Percentiles rank a stretch among this genome's conserved stretches.
phyloP scores from a whole-genome alignment of 1,139 yeast genomes.

The Diutina siamensis region DNA sequence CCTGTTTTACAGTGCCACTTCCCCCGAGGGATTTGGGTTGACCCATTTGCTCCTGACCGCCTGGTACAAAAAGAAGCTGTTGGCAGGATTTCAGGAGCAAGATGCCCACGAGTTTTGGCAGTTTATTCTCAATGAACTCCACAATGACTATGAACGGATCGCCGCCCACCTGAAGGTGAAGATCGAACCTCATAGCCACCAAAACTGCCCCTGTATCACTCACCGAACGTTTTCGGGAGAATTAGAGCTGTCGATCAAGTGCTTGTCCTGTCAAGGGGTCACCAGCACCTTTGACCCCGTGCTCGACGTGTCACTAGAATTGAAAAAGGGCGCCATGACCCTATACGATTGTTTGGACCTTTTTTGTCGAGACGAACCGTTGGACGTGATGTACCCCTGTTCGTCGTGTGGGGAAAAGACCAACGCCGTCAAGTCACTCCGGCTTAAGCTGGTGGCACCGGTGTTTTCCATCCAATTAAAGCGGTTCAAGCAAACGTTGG shows the following conservation, averaged over 20 bases:
- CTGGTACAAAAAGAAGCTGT: conserved; percentile 70
- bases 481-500: conserved; percentile 68
- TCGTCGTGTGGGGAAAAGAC: conserved; percentile 48
- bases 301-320: conserved; percentile 78
- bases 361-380: conserved; percentile 65
- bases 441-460: conserved; percentile 58
- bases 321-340: conserved; percentile 26
- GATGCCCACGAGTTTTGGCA: conserved; percentile 98
- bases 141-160: conserved; percentile 35
- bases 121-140: conserved; percentile 75
- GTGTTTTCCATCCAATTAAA: conserved; percentile 78
- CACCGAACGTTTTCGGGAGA: conserved; percentile 74
- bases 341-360: conserved; percentile 59
- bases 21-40: conserved; percentile 61
- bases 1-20: conserved; percentile 44
- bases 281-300: conserved; percentile 78
- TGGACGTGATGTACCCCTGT: conserved; percentile 69
- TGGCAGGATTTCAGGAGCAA: conserved; percentile 93
- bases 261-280: conserved; percentile 53
- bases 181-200: conserved; percentile 9
- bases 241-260: conserved; percentile 61
- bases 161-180: conserved; percentile 7
- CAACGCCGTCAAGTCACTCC: conserved; percentile 59
- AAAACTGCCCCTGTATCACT: conserved; percentile 61
- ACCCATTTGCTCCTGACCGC: conserved; percentile 65